Evolutionary conservation across 306 rosid species (phyloP).

Genomic region (Begonia loranthoides): DNA sequence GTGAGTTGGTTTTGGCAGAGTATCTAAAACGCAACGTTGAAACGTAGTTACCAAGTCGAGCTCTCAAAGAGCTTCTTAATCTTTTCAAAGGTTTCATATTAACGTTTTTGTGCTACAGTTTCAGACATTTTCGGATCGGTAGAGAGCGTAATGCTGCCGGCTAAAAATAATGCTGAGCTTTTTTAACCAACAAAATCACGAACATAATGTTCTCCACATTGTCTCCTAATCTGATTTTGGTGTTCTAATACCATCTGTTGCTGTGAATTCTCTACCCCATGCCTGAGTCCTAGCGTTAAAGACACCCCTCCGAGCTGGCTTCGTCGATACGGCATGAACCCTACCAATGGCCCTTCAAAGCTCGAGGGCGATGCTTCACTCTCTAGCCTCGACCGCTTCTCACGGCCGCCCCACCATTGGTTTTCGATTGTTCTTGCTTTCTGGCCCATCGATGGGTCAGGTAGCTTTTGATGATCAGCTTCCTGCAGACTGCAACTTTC

Average conservation of each 20-base stretch:
- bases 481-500: slow-evolving; percentile 14
- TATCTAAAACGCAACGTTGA: too few species aligned
- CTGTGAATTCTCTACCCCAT: slow-evolving; percentile 36
- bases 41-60: too few species aligned
- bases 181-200: slow-evolving; percentile 52
- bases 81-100: too few species aligned
- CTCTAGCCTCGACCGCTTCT: slow-evolving; percentile 52
- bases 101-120: too few species aligned
- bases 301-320: slow-evolving; percentile 62
- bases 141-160: too few species aligned
- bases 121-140: too few species aligned
- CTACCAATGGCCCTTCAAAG: slow-evolving; percentile 46
- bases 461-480: slow-evolving; percentile 12
- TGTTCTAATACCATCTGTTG: slow-evolving; percentile 34
- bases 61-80: too few species aligned
- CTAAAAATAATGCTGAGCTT: neutral
- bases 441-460: slow-evolving; percentile 8
- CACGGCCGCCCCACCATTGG: slow-evolving; percentile 32
- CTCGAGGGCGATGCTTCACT: slow-evolving; percentile 21
- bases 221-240: slow-evolving; percentile 36
- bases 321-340: slow-evolving; percentile 49
- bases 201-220: slow-evolving; percentile 30
- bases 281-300: slow-evolving; percentile 64
- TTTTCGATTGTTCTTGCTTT: slow-evolving; percentile 9
- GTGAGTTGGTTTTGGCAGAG: too few species aligned